A percentile compares a stretch with the other conserved stretches of the same genome.
Evolutionary conservation across 495 filamentous ascomycete species (phyloP).

Genomic region (Podospora australis): DNA sequence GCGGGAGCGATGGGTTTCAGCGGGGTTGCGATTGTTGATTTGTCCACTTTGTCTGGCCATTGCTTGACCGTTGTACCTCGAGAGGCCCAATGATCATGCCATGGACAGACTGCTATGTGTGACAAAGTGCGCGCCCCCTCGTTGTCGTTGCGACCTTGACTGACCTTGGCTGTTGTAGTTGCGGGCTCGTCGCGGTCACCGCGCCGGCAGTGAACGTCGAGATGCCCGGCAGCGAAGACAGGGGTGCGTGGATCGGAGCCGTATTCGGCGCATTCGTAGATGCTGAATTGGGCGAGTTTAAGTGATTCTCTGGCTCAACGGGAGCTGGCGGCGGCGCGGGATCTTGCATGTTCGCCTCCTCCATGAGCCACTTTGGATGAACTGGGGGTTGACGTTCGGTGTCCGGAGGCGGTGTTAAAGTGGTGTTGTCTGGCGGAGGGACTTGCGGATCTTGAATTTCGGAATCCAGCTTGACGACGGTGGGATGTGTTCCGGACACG

Average conservation of each 20-base stretch:
- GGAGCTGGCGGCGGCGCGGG: slow-evolving; percentile 25
- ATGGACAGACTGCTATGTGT: no score
- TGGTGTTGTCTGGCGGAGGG: no score
- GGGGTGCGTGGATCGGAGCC: slow-evolving; percentile 29
- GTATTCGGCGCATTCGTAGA: slow-evolving; percentile 27
- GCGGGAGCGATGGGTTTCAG: no score
- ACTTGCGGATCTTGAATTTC: slow-evolving; percentile 30
- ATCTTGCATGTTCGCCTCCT: slow-evolving; percentile 32
- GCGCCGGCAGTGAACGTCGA: slow-evolving; percentile 59
- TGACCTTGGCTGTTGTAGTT: slow-evolving; percentile 62
- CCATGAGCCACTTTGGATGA: slow-evolving; percentile 27
- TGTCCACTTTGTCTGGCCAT: no score
- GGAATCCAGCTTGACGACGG: slow-evolving; percentile 26
- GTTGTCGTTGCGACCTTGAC: no score
- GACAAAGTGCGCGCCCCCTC: no score
- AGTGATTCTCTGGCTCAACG: slow-evolving; percentile 37
- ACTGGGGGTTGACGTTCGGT: slow-evolving; percentile 19
- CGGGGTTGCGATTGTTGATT: background rate
- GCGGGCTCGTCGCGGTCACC: slow-evolving; percentile 50
- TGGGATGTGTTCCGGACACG: background rate
- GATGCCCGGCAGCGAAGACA: slow-evolving; percentile 49
- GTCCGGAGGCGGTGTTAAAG: slow-evolving; percentile 26
- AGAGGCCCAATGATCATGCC: no score
- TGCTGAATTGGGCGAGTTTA: slow-evolving; percentile 41
- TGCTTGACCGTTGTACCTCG: no score